Evolutionary conservation across 2,329 filamentous ascomycete species (phyloP), one percentile per base, ranked within the genome.

Genomic region (Aschersonia sp.): DNA sequence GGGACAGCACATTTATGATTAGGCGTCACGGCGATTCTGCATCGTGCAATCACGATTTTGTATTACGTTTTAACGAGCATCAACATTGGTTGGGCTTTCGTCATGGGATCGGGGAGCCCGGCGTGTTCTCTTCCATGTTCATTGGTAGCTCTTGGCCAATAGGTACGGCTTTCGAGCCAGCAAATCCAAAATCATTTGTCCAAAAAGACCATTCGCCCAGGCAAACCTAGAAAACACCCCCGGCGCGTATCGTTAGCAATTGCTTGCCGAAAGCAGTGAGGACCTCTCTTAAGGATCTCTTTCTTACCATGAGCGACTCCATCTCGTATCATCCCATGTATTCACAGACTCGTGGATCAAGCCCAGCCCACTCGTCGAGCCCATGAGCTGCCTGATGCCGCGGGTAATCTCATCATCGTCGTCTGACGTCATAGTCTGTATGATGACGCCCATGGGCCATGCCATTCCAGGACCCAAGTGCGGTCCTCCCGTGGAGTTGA

Each of bases 151-250:
- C 52, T 57, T 65, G 32, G 57, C 56, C 32, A 79, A 61, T 49
- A 94, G 60, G 56, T 80, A 69, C 9, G 86, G 87, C 61, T 86
- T 86, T 60, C 86, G 70, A 53, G 78, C 73, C 43, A 81, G 79
- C 46, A 95, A 63, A 65, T 90, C 84, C 32, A 92, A 63, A 48
- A 92, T 76, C 50, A 85, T 86, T 67, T 90, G 83, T 10, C 85
- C 84, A 64, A 89, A 92, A n/a, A 94, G 77, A 0, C 83, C 87
- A 59, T 92, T 92, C 11, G 86, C 85, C 87, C 87, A 92, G 0
- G 86, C 83, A 60, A 92, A 94, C 83, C 85, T 88, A 47, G 5
- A 14, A 37, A 22, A 22, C 22, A 22, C 22, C 22, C 22, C 22
- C 22, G 22, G 22, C 22, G 22, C 22, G 22, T 22, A 22, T 22